phyloP scores from a whole-genome alignment of 1,284 basidiomycete genomes.

The Dichomitus squalens region DNA sequence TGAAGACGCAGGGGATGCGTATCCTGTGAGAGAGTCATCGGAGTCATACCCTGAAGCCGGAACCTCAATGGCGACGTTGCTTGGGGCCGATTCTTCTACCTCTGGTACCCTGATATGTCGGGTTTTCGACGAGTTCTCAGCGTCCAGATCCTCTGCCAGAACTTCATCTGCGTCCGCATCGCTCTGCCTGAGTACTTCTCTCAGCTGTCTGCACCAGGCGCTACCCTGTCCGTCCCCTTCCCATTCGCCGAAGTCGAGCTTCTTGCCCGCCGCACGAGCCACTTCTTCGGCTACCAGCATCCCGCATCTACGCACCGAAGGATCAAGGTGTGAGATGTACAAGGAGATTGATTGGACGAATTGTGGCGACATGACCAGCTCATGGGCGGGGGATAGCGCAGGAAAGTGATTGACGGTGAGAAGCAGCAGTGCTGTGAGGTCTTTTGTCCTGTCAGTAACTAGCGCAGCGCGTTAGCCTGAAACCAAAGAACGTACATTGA shows the following conservation, averaged over 20 bases:
- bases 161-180: conserved; percentile 49
- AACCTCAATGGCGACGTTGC: conserved; percentile 7
- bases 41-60: conserved; percentile 59
- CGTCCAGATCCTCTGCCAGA: background rate
- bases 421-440: conserved; percentile 73
- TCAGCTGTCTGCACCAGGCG: conserved; percentile 63
- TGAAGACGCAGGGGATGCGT: conserved; percentile 66
- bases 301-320: conserved; percentile 81
- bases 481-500: conserved; percentile 49
- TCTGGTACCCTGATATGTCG: background rate
- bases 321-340: conserved; percentile 82
- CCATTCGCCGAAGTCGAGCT: conserved; percentile 84
- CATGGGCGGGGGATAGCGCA: conserved; percentile 38
- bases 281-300: conserved; percentile 91
- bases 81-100: background rate
- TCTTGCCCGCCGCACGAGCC: conserved; percentile 60
- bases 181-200: conserved; percentile 50
- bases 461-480: background rate
- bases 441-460: conserved; percentile 37
- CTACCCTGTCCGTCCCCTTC: conserved; percentile 74
- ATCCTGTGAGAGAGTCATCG: conserved; percentile 84
- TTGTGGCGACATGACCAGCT: conserved; percentile 53
- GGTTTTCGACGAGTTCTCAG: background rate
- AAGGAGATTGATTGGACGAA: conserved; percentile 77
- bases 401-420: conserved; percentile 64